Conservation (phyloP, 1,284 basidiomycete genomes). For the Leccinum fallax region DNA sequence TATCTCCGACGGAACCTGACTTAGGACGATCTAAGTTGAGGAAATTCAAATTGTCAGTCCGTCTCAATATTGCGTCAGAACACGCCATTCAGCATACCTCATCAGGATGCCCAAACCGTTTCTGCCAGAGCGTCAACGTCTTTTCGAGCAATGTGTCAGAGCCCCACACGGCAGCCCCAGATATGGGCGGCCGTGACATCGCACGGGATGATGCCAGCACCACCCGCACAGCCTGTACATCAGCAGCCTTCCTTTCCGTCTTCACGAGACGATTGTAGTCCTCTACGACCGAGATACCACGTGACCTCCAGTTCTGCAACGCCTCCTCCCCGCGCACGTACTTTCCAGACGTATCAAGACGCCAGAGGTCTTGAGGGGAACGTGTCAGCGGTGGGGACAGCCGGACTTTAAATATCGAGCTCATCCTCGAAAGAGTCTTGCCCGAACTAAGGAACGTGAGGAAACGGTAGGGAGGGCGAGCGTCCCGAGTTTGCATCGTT, state of each 20-base stretch:
- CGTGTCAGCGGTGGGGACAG: constrained; percentile 86
- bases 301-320: constrained; percentile 82
- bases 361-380: constrained; percentile 89
- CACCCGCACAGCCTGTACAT: constrained; percentile 87
- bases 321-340: constrained; percentile 92
- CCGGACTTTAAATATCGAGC: constrained; percentile 78
- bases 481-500: constrained; percentile 85
- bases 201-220: constrained; percentile 62
- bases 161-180: constrained; percentile 64
- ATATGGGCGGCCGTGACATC: constrained; percentile 45
- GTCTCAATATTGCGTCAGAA: background rate
- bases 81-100: constrained; percentile 52
- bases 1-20: constrained; percentile 60
- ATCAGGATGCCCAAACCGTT: constrained; percentile 73
- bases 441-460: constrained; percentile 75
- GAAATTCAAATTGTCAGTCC: constrained; percentile 2
- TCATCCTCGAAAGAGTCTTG: constrained; percentile 75
- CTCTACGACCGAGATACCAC: constrained; percentile 85
- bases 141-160: constrained; percentile 63
- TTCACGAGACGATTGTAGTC: constrained; percentile 76
- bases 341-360: constrained; percentile 91
- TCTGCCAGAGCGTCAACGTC: constrained; percentile 79
- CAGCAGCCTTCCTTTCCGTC: constrained; percentile 75
- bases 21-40: constrained; percentile 66
- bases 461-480: constrained; percentile 79